Evolutionary conservation across 495 filamentous ascomycete species (phyloP).

Genomic region (Aspergillus indologenus): DNA sequence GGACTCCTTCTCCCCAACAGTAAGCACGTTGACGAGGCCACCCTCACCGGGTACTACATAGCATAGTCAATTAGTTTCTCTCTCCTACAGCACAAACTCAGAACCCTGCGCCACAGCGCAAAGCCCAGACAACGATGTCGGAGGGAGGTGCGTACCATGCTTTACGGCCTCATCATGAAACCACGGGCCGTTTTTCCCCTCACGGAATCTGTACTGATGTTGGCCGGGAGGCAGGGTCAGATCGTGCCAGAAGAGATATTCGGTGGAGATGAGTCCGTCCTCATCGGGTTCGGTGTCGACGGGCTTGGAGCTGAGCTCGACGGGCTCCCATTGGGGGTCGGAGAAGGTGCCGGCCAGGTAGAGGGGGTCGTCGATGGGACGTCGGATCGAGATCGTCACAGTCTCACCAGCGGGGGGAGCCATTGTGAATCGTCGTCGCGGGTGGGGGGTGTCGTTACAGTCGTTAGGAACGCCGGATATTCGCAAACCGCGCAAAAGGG

Average conservation of each 20-base stretch:
- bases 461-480: conserved; percentile 19
- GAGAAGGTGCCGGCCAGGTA: conserved; percentile 66
- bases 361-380: conserved; percentile 54
- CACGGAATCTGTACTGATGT: conserved; percentile 69
- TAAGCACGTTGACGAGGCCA: conserved; percentile 18
- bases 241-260: conserved; percentile 21
- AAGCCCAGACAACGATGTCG: neutral
- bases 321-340: conserved; percentile 58
- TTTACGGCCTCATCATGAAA: conserved; percentile 49
- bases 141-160: conserved; percentile 9
- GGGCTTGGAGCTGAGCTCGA: conserved; percentile 53
- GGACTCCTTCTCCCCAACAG: conserved; percentile 10
- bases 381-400: conserved; percentile 56
- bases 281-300: conserved; percentile 44
- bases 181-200: conserved; percentile 64
- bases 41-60: conserved; percentile 10
- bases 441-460: conserved; percentile 22
- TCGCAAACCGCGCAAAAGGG: conserved; percentile 1
- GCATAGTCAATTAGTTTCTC: neutral
- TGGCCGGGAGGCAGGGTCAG: conserved; percentile 30
- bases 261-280: conserved; percentile 14
- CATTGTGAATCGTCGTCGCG: conserved; percentile 17
- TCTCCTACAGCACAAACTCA: neutral
- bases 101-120: neutral
- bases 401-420: conserved; percentile 22